These are phyloP conservation scores for Claviceps sp. DNA, from an alignment of 2,329 filamentous ascomycete genomes.

Conservation along the genomic window DNA sequence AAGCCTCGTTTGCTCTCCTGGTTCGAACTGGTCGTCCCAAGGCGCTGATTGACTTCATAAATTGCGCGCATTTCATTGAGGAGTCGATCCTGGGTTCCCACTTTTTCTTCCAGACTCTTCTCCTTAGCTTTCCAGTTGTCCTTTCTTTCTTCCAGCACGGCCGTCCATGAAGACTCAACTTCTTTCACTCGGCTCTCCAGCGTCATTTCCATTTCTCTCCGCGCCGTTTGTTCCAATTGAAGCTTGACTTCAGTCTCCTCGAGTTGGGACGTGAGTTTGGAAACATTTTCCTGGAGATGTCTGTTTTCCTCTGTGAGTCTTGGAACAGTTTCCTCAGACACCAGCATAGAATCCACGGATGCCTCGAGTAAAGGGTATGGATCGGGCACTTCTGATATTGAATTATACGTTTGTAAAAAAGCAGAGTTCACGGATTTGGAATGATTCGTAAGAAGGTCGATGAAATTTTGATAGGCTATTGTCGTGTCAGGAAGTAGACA, in stretches of 20 bases:
- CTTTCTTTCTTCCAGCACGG: constrained; percentile 82
- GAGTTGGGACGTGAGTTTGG: constrained; percentile 62
- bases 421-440: constrained; percentile 88
- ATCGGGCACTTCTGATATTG: constrained; percentile 88
- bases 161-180: constrained; percentile 78
- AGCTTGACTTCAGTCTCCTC: constrained; percentile 71
- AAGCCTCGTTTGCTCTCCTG: constrained; percentile 45
- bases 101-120: constrained; percentile 78
- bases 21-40: constrained; percentile 59
- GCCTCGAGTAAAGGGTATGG: constrained; percentile 94
- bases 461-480: constrained; percentile 88
- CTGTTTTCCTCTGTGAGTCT: constrained; percentile 81
- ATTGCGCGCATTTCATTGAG: constrained; percentile 92
- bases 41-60: constrained; percentile 87
- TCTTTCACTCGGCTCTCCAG: constrained; percentile 76
- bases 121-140: constrained; percentile 96
- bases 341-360: constrained; percentile 83
- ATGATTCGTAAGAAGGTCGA: constrained; percentile 90
- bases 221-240: constrained; percentile 60
- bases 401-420: constrained; percentile 85
- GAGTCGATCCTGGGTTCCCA: constrained; percentile 84
- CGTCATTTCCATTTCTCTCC: constrained; percentile 62
- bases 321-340: constrained; percentile 84
- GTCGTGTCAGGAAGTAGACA: constrained; percentile 9
- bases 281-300: constrained; percentile 67